These are phyloP conservation scores for Alliaria petiolata DNA, from an alignment of 345 rosid genomes.

Conservation along the genomic window DNA sequence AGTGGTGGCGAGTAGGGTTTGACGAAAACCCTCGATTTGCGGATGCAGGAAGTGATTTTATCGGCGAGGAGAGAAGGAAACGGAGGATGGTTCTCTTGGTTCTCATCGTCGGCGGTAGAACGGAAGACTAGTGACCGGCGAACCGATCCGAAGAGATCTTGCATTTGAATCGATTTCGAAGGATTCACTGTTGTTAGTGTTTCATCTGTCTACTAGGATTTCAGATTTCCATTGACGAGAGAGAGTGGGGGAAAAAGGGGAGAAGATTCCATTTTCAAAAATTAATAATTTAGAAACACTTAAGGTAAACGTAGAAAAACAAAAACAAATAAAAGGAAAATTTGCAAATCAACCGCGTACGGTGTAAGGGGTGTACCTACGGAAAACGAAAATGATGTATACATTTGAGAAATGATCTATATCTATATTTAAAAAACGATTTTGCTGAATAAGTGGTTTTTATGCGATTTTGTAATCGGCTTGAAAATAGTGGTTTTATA, in stretches of 20 bases:
- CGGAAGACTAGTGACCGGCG: constrained; percentile 85
- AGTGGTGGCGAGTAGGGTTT: constrained; percentile 36
- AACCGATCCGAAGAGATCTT: constrained; percentile 74
- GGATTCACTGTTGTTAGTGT: neutral
- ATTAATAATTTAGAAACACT: neutral
- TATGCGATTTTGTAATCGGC: no score
- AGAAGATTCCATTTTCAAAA: constrained; percentile 21
- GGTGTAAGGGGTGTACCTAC: no score
- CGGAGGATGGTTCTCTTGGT: constrained; percentile 27
- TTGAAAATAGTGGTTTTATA: no score
- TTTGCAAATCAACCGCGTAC: no score
- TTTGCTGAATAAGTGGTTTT: no score
- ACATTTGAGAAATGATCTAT: no score
- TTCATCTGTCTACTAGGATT: neutral
- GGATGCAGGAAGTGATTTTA: constrained; percentile 67
- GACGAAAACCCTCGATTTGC: constrained; percentile 60
- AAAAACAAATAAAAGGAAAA: no score
- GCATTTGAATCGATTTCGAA: constrained; percentile 28
- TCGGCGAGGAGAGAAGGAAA: constrained; percentile 41
- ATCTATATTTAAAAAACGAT: no score
- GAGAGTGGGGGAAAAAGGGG: neutral
- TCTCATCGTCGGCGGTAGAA: constrained; percentile 32
- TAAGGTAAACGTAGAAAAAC: neutral
- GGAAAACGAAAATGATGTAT: no score
- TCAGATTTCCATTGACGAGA: no score